A percentile compares a stretch with the other conserved stretches of the same genome.
Conservation (phyloP, 192 early-diverging fungal genomes). For the Coemansia sp. region DNA sequence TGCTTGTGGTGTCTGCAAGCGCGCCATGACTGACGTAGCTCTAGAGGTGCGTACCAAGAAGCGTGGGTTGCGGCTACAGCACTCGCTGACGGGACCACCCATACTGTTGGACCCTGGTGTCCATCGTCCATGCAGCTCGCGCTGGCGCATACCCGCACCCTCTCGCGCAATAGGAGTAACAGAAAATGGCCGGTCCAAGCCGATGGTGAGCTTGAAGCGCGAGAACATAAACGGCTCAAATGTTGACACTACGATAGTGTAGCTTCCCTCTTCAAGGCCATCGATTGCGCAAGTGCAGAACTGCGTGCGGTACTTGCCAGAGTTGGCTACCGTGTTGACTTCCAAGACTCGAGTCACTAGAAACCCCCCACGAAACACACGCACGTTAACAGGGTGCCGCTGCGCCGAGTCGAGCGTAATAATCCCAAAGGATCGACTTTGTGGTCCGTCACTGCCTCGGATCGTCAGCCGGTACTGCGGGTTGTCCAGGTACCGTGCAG, state of each 20-base stretch:
- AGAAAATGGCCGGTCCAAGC: conserved; percentile 54
- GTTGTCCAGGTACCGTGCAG: conserved; percentile 71
- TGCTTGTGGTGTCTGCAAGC: conserved; percentile 67
- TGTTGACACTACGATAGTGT: conserved; percentile 77
- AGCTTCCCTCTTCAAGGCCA: conserved; percentile 62
- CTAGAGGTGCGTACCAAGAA: conserved; percentile 61
- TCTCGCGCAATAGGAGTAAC: conserved; percentile 65
- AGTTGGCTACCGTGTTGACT: conserved; percentile 64
- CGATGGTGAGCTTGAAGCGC: conserved; percentile 65
- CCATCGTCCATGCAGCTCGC: conserved; percentile 55
- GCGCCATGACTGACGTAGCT: conserved; percentile 61
- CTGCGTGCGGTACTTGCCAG: conserved; percentile 72
- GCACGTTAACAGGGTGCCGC: conserved; percentile 64
- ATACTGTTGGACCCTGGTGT: conserved; percentile 57
- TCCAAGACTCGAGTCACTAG: conserved; percentile 63
- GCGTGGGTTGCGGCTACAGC: conserved; percentile 64
- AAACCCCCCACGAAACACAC: conserved; percentile 69
- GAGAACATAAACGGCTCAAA: conserved; percentile 70
- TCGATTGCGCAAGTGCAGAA: conserved; percentile 72
- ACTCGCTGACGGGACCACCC: conserved; percentile 58
- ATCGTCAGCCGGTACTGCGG: conserved; percentile 75
- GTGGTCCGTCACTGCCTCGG: conserved; percentile 5
- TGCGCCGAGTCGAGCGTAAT: conserved; percentile 70
- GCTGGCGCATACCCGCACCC: conserved; percentile 69
- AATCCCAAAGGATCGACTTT: conserved; percentile 24